Base-by-base conservation (phyloP, 805 yeast species). In the Yarrowia yakushimensis region DNA sequence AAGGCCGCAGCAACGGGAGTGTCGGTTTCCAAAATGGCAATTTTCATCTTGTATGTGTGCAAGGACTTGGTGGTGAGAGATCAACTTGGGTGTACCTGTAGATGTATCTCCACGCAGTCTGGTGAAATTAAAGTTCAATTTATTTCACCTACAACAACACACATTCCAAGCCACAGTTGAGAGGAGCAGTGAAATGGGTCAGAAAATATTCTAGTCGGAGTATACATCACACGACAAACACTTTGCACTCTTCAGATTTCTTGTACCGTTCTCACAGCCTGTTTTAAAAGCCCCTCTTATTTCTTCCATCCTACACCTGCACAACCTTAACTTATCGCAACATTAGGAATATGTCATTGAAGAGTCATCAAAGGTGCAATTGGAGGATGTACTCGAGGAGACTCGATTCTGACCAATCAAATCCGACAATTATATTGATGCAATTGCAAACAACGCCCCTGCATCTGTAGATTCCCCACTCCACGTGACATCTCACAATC, bases 21-120 rank as follows among this genome's bases (percentile, higher is more conserved):
- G 60, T 75, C 78, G 17, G 76, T 66, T 63, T 74, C 77, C 30
- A 75, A 66, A n/a, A 74, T 71, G 13, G 76, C 76, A 30, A 71
- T 34, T 37, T 52, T 62, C 59, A 52, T 31, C 18, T 5, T 45
- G 25, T 25, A 11, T 48, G 39, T 31, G 39, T 30, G 25, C 13
- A 36, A 36, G 13, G 12, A 3, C 9, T 3, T 17, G 20, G 2
- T 3, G 6, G 34, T 34, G 15, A 12, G 7, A 25, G 48, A 43
- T 22, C n/a, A 23, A n/a, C n/a, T n/a, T n/a, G n/a, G n/a, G n/a
- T n/a, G n/a, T n/a, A n/a, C n/a, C n/a, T n/a, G n/a, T n/a, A n/a
- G n/a, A n/a, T n/a, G n/a, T n/a, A n/a, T n/a, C n/a, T n/a, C n/a
- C n/a, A n/a, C n/a, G n/a, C n/a, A n/a, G n/a, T n/a, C n/a, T n/a